Conservation (phyloP, 2,329 filamentous ascomycete species). For the Nigrospora sphaerica region DNA sequence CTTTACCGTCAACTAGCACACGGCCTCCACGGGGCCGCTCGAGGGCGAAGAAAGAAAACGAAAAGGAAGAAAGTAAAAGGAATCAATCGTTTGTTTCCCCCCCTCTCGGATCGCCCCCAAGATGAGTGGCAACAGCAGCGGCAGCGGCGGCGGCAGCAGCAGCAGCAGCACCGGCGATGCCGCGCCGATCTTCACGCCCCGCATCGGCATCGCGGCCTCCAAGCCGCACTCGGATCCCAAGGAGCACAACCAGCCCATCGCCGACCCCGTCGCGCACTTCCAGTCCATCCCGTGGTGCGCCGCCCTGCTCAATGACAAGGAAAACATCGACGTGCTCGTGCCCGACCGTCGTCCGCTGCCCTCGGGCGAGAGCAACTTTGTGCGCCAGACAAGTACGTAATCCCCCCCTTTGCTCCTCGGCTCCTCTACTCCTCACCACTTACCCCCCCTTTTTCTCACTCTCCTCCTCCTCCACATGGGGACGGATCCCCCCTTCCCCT, state of each 20-base stretch:
- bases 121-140: too few relatives aligned
- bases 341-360: constrained; percentile 17
- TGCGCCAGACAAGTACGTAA: constrained; percentile 11
- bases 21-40: too few relatives aligned
- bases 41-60: too few relatives aligned
- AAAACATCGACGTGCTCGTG: constrained; percentile 11
- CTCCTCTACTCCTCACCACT: background rate
- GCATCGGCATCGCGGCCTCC: background rate
- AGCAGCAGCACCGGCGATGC: too few relatives aligned
- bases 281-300: constrained; percentile 19
- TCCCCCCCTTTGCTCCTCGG: background rate
- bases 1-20: too few relatives aligned
- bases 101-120: too few relatives aligned
- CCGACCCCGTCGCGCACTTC: constrained; percentile 19
- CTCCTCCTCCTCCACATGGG: background rate
- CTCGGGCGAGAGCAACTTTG: constrained; percentile 16
- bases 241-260: constrained; percentile 13
- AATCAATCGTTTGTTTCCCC: too few relatives aligned
- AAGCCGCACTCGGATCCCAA: constrained; percentile 4
- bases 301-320: constrained; percentile 12
- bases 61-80: too few relatives aligned
- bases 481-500: background rate
- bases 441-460: too few relatives aligned
- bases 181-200: too few relatives aligned
- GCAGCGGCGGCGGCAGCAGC: too few relatives aligned